phyloP scores from a whole-genome alignment of 331 rosid genomes.

The Phaseolus coccineus region DNA sequence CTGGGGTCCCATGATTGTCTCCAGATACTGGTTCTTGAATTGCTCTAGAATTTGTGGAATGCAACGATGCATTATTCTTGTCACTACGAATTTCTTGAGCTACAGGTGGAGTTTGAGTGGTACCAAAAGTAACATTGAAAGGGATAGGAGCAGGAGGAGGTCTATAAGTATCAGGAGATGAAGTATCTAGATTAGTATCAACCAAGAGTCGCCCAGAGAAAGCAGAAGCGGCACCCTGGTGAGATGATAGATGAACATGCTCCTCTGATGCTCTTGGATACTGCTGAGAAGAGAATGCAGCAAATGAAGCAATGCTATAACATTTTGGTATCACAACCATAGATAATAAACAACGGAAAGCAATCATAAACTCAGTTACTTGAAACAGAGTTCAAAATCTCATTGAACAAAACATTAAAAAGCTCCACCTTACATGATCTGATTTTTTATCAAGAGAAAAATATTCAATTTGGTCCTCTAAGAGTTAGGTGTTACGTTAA shows the following conservation, averaged over 20 bases:
- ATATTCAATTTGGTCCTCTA: neutral
- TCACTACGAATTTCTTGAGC: slow-evolving; percentile 60
- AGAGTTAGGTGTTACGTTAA: neutral
- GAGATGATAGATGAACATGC: slow-evolving; percentile 75
- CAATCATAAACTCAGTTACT: slow-evolving; percentile 17
- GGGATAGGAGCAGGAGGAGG: slow-evolving; percentile 87
- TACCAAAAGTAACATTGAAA: slow-evolving; percentile 57
- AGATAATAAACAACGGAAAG: neutral
- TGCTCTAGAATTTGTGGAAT: slow-evolving; percentile 63
- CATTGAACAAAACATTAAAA: slow-evolving; percentile 7
- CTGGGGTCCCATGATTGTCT: slow-evolving; percentile 53
- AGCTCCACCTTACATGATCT: neutral
- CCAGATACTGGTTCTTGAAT: slow-evolving; percentile 62
- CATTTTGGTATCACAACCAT: slow-evolving; percentile 30
- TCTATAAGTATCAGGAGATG: slow-evolving; percentile 83
- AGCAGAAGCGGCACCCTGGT: slow-evolving; percentile 59
- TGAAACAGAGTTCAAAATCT: slow-evolving; percentile 8
- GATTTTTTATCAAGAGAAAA: slow-evolving; percentile 2
- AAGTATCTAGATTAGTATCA: slow-evolving; percentile 81
- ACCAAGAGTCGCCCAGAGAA: slow-evolving; percentile 73
- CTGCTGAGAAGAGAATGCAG: slow-evolving; percentile 55
- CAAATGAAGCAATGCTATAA: slow-evolving; percentile 30
- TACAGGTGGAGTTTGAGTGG: slow-evolving; percentile 66
- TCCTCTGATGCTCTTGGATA: slow-evolving; percentile 75
- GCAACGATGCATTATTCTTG: slow-evolving; percentile 58